Percentiles rank a stretch among this genome's conserved stretches.
phyloP scores from a whole-genome alignment of 352 stramenopile genomes.

The Globisporangium mamillatum region DNA sequence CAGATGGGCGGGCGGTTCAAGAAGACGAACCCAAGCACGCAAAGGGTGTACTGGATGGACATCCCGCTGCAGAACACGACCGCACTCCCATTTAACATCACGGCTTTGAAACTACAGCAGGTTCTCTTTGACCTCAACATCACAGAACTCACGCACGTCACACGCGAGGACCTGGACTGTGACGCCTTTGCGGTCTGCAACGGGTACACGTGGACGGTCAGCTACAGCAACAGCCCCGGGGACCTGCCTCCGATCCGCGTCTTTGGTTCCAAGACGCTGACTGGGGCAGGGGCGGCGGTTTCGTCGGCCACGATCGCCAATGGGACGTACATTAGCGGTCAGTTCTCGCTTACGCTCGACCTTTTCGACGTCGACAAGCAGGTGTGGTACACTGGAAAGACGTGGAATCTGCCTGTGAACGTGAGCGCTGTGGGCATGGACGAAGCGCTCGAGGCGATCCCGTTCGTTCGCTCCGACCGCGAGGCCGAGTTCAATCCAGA shows the following conservation, averaged over 20 bases:
- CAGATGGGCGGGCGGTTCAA: slow-evolving; percentile 65
- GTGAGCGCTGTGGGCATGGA: slow-evolving; percentile 70
- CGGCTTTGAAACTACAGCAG: slow-evolving; percentile 22
- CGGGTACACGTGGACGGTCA: slow-evolving; percentile 68
- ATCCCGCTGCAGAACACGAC: slow-evolving; percentile 43
- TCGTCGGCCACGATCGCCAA: slow-evolving; percentile 50
- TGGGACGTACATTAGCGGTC: slow-evolving; percentile 67
- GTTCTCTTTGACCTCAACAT: slow-evolving; percentile 36
- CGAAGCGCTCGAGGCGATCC: slow-evolving; percentile 62
- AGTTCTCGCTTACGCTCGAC: slow-evolving; percentile 53
- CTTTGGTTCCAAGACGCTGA: slow-evolving; percentile 28
- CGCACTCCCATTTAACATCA: slow-evolving; percentile 38
- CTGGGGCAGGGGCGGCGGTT: slow-evolving; percentile 30
- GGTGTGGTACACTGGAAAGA: slow-evolving; percentile 34
- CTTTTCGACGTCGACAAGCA: slow-evolving; percentile 47
- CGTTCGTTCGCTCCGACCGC: slow-evolving; percentile 66
- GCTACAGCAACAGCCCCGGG: slow-evolving; percentile 54
- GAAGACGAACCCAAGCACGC: slow-evolving; percentile 34
- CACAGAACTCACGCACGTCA: slow-evolving; percentile 39
- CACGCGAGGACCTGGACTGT: slow-evolving; percentile 39
- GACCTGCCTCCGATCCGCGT: slow-evolving; percentile 61
- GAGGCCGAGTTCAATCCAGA: slow-evolving; percentile 59
- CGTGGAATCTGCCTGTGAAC: slow-evolving; percentile 70
- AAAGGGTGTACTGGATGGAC: slow-evolving; percentile 42
- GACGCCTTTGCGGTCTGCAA: slow-evolving; percentile 62